phyloP scores from a whole-genome alignment of 2,329 filamentous ascomycete species.

The Diaporthe velutina region DNA sequence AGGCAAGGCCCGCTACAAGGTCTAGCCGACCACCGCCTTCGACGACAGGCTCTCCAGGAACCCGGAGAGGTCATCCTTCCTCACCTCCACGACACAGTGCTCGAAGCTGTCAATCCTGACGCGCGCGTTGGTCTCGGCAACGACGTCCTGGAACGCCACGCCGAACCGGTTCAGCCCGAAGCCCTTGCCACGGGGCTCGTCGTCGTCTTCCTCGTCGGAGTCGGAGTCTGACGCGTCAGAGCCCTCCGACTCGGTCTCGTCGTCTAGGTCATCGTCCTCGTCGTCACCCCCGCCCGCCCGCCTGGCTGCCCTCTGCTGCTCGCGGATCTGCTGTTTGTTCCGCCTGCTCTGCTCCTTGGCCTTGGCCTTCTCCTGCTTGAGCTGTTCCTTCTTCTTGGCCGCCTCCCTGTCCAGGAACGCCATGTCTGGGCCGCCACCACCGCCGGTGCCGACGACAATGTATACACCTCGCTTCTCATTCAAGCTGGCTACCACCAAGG shows the following conservation, averaged over 20 bases:
- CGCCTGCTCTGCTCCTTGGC: slow-evolving; percentile 69
- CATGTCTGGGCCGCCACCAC: slow-evolving; percentile 82
- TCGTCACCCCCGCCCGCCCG: slow-evolving; percentile 60
- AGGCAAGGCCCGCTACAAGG: neutral
- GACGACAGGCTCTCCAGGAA: slow-evolving; percentile 94
- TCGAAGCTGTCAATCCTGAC: slow-evolving; percentile 97
- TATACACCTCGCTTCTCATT: slow-evolving; percentile 91
- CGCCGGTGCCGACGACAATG: slow-evolving; percentile 91
- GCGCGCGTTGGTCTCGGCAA: slow-evolving; percentile 88
- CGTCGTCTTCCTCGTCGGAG: slow-evolving; percentile 62
- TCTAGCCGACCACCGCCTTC: slow-evolving; percentile 83
- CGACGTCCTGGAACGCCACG: slow-evolving; percentile 94
- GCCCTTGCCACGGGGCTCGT: slow-evolving; percentile 68
- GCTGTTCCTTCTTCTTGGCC: slow-evolving; percentile 72
- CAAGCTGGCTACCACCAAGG: slow-evolving; percentile 89
- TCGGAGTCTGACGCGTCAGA: slow-evolving; percentile 56
- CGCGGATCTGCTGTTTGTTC: slow-evolving; percentile 70
- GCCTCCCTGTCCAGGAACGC: slow-evolving; percentile 77
- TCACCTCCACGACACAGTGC: slow-evolving; percentile 97
- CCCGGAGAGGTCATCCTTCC: slow-evolving; percentile 90
- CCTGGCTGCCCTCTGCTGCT: slow-evolving; percentile 72
- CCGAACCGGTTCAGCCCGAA: slow-evolving; percentile 92
- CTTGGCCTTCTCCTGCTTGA: slow-evolving; percentile 73
- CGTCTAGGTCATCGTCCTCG: slow-evolving; percentile 62
- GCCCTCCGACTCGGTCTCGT: slow-evolving; percentile 59